A percentile compares a stretch with the other conserved stretches of the same genome.
Conservation (phyloP, 2,329 filamentous ascomycete genomes). For the Aureobasidium subglaciale region DNA sequence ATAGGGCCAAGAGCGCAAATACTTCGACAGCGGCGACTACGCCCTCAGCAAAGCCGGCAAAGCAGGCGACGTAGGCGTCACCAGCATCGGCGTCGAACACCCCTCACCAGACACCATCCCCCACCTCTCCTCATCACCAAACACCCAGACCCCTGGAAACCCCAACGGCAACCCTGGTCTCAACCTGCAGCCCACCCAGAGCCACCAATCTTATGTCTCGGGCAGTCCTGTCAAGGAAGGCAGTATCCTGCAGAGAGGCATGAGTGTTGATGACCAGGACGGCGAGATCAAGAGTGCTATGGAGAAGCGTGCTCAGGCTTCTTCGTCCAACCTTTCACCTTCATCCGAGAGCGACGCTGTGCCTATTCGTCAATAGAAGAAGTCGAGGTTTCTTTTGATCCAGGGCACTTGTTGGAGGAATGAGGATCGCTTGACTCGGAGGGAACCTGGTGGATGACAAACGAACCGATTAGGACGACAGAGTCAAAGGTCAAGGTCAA, state of each 20-base stretch:
- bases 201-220: slow-evolving; percentile 48
- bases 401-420: not conserved
- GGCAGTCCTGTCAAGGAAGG: slow-evolving; percentile 86
- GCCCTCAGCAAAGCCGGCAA: slow-evolving; percentile 95
- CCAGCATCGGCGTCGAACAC: slow-evolving; percentile 88
- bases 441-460: no score
- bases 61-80: slow-evolving; percentile 86
- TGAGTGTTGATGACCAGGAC: slow-evolving; percentile 58
- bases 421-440: not conserved
- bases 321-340: slow-evolving; percentile 12
- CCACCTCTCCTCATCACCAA: slow-evolving; percentile 27
- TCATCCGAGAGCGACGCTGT: slow-evolving; percentile 17
- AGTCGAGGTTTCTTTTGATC: not conserved
- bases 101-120: slow-evolving; percentile 49
- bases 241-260: slow-evolving; percentile 78
- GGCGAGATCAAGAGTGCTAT: slow-evolving; percentile 22
- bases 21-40: slow-evolving; percentile 93
- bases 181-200: slow-evolving; percentile 34
- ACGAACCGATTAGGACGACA: not conserved
- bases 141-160: slow-evolving; percentile 16
- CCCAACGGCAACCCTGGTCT: slow-evolving; percentile 21
- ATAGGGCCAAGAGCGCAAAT: slow-evolving; percentile 73
- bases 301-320: slow-evolving; percentile 15
- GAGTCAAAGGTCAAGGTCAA: not conserved
- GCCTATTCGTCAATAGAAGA: slow-evolving; percentile 17